Evolutionary conservation across 2,329 filamentous ascomycete genomes (phyloP), one percentile per base, ranked within the genome.

Genomic region (Aspergillus pseudoviridinutans): DNA sequence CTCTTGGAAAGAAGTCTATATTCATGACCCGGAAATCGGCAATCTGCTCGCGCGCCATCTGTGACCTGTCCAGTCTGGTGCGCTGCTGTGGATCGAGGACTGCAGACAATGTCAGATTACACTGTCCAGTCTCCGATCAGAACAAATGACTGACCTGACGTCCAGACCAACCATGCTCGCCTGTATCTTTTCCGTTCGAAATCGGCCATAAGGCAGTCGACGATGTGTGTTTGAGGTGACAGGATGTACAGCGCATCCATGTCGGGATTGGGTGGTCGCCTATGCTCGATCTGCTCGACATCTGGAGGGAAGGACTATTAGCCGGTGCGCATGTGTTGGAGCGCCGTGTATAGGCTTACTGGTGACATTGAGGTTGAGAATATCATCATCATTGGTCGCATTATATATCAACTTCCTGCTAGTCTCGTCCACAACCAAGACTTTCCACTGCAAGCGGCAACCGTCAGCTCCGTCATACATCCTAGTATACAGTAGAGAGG

Each of bases 191-290:
- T 84, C 66, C 88, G 85, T 69, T 96, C 91, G 61, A 97, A 88
- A 74, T 99, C 94, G 69, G 92, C 91, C 77, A 97, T 86, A 50
- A 99, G 81, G 72, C 92, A 97, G 68, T 97, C 93, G 68, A 97
- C 89, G 61, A 96, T 91, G 73, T 96, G 90, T 6, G 91, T 82
- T 67, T 90, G 84, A 8, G 94, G 90, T 0, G 92, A 89, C 57
- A 99, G 83, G 59, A 99, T 81, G 78, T 97, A 99, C 64, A 99
- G 86, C 67, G 92, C 94, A 75, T 97, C 94, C 86, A 96, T 96
- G 66, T 91, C 89, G 56, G 87, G 87, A 72, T 96, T 96, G 71
- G 84, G 82, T 50, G 89, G 87, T 71, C 94, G 86, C 67, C 86
- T 87, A 61, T 94, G 86, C 79, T 97, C 92, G 77, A 99, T 95